These are phyloP conservation scores for Suillus ampliporus DNA, from an alignment of 768 basidiomycete genomes.

Conservation along the genomic window DNA sequence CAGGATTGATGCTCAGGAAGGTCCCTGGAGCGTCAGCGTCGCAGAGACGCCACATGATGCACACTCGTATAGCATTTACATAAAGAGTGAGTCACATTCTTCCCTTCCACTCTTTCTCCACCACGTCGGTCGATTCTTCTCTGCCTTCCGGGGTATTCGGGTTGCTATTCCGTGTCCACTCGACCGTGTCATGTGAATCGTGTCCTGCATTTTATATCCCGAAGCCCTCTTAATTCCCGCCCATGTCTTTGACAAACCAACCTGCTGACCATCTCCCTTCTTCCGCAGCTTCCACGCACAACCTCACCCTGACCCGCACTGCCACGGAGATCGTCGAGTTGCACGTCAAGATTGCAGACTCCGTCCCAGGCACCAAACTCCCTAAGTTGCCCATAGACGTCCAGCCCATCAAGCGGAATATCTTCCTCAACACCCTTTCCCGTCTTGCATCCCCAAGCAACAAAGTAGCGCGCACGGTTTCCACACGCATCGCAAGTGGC, in stretches of 20 bases:
- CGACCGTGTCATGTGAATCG: conserved; percentile 22
- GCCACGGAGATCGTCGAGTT: conserved; percentile 80
- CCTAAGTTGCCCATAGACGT: conserved; percentile 67
- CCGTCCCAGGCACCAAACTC: conserved; percentile 58
- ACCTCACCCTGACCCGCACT: conserved; percentile 84
- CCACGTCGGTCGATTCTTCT: conserved; percentile 16
- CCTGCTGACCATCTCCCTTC: conserved; percentile 36
- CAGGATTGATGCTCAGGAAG: conserved; percentile 76
- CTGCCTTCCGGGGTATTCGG: conserved; percentile 33
- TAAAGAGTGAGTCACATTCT: conserved; percentile 75
- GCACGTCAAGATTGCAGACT: conserved; percentile 78
- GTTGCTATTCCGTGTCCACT: conserved; percentile 23
- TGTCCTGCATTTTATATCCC: conserved; percentile 16
- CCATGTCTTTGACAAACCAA: conserved; percentile 22
- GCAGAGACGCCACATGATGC: conserved; percentile 83
- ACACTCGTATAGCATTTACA: conserved; percentile 76
- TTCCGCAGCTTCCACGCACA: conserved; percentile 80
- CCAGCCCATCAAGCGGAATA: conserved; percentile 71
- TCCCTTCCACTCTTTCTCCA: conserved; percentile 31
- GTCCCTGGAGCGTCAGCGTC: conserved; percentile 87
- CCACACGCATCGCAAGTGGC: conserved; percentile 38
- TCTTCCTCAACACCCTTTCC: conserved; percentile 85
- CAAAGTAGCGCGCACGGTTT: conserved; percentile 52
- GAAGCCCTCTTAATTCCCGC: conserved; percentile 17
- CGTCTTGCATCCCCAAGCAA: conserved; percentile 76